Evolutionary conservation across 345 rosid genomes (phyloP).

Genomic region (Sisymbrium irio): DNA sequence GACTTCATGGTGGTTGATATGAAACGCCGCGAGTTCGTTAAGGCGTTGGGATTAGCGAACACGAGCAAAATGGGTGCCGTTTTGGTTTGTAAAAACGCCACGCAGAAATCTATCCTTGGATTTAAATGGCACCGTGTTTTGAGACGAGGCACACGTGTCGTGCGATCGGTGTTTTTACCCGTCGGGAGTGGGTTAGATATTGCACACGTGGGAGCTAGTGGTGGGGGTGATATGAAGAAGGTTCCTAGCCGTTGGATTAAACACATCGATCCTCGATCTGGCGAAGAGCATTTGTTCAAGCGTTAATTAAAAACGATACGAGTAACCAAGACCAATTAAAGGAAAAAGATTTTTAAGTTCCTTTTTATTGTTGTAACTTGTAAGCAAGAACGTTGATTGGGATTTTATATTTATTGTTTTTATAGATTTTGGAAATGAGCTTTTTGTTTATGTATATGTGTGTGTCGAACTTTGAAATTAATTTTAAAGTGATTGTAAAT

Average conservation of each 20-base stretch:
- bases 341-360: background rate
- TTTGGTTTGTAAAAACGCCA: constrained; percentile 70
- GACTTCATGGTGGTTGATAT: constrained; percentile 81
- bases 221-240: constrained; percentile 22
- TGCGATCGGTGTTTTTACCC: constrained; percentile 62
- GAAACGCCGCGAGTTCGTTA: constrained; percentile 49
- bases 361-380: background rate
- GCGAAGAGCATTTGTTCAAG: constrained; percentile 72
- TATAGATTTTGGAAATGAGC: background rate
- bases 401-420: background rate
- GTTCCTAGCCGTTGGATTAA: constrained; percentile 71
- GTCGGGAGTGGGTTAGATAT: constrained; percentile 79
- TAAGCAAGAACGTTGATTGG: background rate
- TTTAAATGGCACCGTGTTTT: constrained; percentile 60
- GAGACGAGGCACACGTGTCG: constrained; percentile 53
- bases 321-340: background rate
- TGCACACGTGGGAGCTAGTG: constrained; percentile 49
- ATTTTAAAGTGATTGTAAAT: background rate
- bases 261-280: constrained; percentile 55
- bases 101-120: constrained; percentile 36
- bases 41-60: constrained; percentile 57
- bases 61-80: constrained; percentile 64
- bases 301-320: constrained; percentile 1
- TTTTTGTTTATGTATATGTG: background rate
- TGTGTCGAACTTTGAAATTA: background rate